phyloP scores from a whole-genome alignment of 1,284 basidiomycete species.

The Heterobasidion occidentale region DNA sequence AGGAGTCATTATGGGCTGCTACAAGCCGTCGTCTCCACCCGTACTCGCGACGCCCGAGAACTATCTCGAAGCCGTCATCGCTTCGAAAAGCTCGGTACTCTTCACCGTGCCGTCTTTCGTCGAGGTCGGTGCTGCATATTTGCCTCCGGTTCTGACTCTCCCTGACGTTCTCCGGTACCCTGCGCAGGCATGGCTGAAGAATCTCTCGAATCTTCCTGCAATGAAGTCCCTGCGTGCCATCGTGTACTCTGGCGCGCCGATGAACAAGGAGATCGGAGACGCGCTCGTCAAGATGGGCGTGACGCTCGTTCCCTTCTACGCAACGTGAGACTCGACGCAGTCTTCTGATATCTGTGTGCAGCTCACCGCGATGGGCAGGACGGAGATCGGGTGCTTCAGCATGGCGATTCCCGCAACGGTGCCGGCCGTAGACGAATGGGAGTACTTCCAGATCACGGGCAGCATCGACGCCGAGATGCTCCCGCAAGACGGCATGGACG shows the following conservation, averaged over 20 bases:
- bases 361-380: not conserved
- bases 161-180: not conserved
- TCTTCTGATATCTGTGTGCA: not conserved
- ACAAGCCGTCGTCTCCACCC: slow-evolving; percentile 10
- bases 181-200: slow-evolving; percentile 11
- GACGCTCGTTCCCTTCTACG: slow-evolving; percentile 10
- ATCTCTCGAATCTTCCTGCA: slow-evolving; percentile 7
- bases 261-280: slow-evolving; percentile 12
- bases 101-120: slow-evolving; percentile 21
- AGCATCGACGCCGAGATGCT: slow-evolving; percentile 4
- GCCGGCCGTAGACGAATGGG: slow-evolving; percentile 9
- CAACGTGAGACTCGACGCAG: slow-evolving; percentile 4
- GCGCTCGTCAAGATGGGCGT: slow-evolving; percentile 8
- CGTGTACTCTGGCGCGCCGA: slow-evolving; percentile 12
- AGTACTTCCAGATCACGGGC: slow-evolving; percentile 9
- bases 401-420: not conserved
- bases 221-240: slow-evolving; percentile 11
- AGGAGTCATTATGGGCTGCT: not conserved
- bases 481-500: slow-evolving; percentile 5
- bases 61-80: slow-evolving; percentile 13
- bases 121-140: slow-evolving; percentile 15
- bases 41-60: slow-evolving; percentile 17
- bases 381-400: slow-evolving; percentile 3
- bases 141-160: not conserved
- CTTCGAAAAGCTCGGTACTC: slow-evolving; percentile 13